These are phyloP conservation scores for Domatiomyces catenatus DNA, from an alignment of 2,329 filamentous ascomycete genomes.

Conservation along the genomic window DNA sequence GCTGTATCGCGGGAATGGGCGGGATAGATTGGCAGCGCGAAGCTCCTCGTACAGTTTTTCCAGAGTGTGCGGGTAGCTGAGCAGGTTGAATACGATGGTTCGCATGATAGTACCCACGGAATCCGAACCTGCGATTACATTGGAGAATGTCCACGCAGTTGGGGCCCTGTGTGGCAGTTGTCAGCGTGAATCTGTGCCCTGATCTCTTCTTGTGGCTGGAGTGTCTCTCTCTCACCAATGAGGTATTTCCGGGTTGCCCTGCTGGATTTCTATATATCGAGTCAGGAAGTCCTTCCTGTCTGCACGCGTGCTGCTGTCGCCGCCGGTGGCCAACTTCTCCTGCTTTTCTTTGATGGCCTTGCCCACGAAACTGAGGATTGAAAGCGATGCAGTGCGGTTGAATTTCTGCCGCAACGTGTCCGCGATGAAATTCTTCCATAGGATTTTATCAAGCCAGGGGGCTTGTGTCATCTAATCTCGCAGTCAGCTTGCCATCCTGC, in stretches of 20 bases:
- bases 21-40: not conserved
- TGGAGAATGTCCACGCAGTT: not conserved
- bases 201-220: too few relatives aligned
- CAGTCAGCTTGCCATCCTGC: not conserved
- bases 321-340: not conserved
- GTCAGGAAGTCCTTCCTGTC: conserved; percentile 13
- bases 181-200: not conserved
- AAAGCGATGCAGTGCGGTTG: not conserved
- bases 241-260: not conserved
- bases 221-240: not conserved
- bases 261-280: conserved; percentile 15
- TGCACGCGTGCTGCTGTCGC: not conserved
- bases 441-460: conserved; percentile 20
- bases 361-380: not conserved
- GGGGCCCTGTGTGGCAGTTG: not conserved
- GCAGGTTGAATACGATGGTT: conserved; percentile 56
- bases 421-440: conserved; percentile 23
- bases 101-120: conserved; percentile 60
- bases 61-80: conserved; percentile 39
- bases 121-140: conserved; percentile 51
- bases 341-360: not conserved
- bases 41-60: not conserved
- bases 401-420: not conserved
- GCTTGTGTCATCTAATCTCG: conserved; percentile 17
- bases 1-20: not conserved